Base-by-base conservation (phyloP, 2,329 filamentous ascomycete genomes). In the Fusarium vanettenii region DNA sequence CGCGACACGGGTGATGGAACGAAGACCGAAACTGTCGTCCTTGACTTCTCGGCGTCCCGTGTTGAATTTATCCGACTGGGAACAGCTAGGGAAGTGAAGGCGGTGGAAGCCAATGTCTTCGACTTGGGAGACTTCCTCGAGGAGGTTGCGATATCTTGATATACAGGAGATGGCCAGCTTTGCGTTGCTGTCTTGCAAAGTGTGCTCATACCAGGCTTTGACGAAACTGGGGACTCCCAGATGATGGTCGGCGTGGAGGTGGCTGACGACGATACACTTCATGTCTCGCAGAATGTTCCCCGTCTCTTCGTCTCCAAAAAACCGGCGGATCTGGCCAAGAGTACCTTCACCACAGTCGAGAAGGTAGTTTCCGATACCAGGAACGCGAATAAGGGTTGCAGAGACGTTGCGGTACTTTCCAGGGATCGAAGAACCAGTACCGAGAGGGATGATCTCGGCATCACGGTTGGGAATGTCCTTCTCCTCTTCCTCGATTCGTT, bases 381-480 rank as follows among this genome's bases (percentile, higher is more conserved):
- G 97, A 4, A 98, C 92, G 16, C 94, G 90, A 52, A 99, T 85
- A 6, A 99, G 87, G 1, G 95, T 98, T 2, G 92, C 92, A 13
- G 96, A 98, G 22, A 99, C 97, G 81, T 98, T 99, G 78, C 97
- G 93, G 82, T 98, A 97, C 81, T 97, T 97, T 37, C 95, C 97
- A 2, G 97, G 97, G 18, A 93, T 81, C 0, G 96, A 94, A 4
- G 96, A 98, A 10, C 97, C 97, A 4, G 97, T 99, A 7, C 97
- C 97, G 1, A 99, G 89, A 1, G 95, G 91, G 43, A 95, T 92
- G 59, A 99, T 90, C 82, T 98, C 95, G 0, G 92, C 91, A 77
- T 98, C 92, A 37, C 90, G 88, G 74, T 91, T 90, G 3, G 93
- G 93, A 3, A 97, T 89, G 70, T 92, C 89, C n/a, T 88, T 83